These are phyloP conservation scores for Elsinoe necatrix DNA, from an alignment of 2,329 filamentous ascomycete genomes.

Conservation along the genomic window DNA sequence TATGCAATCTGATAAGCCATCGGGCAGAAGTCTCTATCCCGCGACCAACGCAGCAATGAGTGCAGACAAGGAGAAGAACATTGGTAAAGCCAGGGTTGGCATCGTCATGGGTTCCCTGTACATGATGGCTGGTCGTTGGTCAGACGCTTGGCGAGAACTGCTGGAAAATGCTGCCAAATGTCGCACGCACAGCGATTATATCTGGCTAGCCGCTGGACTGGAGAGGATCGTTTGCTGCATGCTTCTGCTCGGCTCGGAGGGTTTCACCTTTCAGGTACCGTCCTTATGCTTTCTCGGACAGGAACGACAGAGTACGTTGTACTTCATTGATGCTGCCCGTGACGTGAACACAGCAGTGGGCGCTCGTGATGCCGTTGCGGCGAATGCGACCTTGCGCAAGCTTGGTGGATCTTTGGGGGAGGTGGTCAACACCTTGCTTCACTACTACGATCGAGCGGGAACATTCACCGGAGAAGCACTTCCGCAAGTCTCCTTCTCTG, in stretches of 20 bases:
- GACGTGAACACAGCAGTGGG: slow-evolving; percentile 2
- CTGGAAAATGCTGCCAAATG: slow-evolving; percentile 70
- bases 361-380: slow-evolving; percentile 16
- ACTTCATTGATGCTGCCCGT: slow-evolving; percentile 15
- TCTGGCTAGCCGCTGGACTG: slow-evolving; percentile 96
- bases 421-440: slow-evolving; percentile 64
- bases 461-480: slow-evolving; percentile 57
- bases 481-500: slow-evolving; percentile 61
- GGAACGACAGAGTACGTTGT: slow-evolving; percentile 21
- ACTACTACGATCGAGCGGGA: slow-evolving; percentile 61
- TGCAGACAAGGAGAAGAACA: slow-evolving; percentile 53
- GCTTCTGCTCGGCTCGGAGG: slow-evolving; percentile 74
- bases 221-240: slow-evolving; percentile 80
- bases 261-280: slow-evolving; percentile 66
- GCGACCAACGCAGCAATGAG: background rate
- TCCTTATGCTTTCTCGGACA: slow-evolving; percentile 7
- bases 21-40: slow-evolving; percentile 44
- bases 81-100: slow-evolving; percentile 68
- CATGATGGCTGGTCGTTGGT: slow-evolving; percentile 82
- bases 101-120: slow-evolving; percentile 79
- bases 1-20: slow-evolving; percentile 52
- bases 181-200: slow-evolving; percentile 73
- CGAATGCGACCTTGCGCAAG: slow-evolving; percentile 35
- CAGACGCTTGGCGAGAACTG: slow-evolving; percentile 75
- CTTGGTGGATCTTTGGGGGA: slow-evolving; percentile 59